phyloP scores from a whole-genome alignment of 2,329 filamentous ascomycete species.

The Colletotrichum cuscutae region DNA sequence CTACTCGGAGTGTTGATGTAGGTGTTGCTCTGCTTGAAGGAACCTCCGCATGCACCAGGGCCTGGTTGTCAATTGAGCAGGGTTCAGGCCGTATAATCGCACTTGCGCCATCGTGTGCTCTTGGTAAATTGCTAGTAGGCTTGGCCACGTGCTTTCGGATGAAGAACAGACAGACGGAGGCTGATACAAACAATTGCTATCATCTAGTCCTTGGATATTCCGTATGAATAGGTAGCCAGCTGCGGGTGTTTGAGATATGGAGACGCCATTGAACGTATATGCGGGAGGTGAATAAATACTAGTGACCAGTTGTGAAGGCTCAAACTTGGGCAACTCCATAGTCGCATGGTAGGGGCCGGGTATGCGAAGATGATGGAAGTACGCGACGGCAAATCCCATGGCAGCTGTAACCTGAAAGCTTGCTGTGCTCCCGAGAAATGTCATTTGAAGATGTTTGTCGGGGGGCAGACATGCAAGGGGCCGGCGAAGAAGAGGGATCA shows the following conservation, averaged over 20 bases:
- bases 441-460: neutral
- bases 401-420: neutral
- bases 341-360: neutral
- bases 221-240: neutral
- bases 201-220: neutral
- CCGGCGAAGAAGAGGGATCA: neutral
- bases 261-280: neutral
- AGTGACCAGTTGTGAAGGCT: neutral
- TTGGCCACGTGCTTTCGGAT: neutral
- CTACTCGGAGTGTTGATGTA: neutral
- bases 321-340: neutral
- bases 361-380: neutral
- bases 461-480: conserved; percentile 8
- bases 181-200: neutral
- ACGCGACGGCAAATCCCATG: neutral
- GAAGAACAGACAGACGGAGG: neutral
- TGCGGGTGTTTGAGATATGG: neutral
- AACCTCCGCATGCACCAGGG: neutral
- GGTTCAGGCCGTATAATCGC: neutral
- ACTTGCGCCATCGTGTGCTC: neutral
- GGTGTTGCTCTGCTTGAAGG: neutral
- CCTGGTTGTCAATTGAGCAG: neutral
- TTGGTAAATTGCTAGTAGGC: neutral
- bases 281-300: neutral
- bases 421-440: neutral